phyloP scores from a whole-genome alignment of 2,329 filamentous ascomycete genomes.

The Fonsecaea erecta region DNA sequence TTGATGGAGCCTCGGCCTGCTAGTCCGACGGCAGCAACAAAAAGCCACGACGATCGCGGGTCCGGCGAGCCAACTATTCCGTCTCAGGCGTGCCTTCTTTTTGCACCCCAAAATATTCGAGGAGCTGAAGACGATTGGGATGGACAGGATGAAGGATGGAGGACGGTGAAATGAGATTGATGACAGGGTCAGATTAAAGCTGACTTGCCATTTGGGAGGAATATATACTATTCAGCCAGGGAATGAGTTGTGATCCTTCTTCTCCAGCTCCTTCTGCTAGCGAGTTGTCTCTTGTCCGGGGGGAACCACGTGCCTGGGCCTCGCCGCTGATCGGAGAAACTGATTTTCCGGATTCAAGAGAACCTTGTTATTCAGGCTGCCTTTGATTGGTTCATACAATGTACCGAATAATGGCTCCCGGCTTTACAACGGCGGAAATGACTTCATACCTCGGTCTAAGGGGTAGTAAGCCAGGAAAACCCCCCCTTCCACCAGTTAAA shows the following conservation, averaged over 20 bases:
- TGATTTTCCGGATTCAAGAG: background rate
- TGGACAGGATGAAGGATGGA: background rate
- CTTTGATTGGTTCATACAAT: background rate
- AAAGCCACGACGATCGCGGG: slow-evolving; percentile 4
- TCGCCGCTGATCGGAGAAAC: background rate
- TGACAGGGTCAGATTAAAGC: background rate
- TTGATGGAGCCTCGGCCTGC: slow-evolving; percentile 13
- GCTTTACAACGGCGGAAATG: slow-evolving; percentile 1
- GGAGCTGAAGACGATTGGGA: background rate
- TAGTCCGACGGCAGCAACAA: slow-evolving; percentile 1
- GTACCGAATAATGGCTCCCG: background rate
- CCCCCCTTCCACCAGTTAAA: background rate
- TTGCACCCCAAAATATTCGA: background rate
- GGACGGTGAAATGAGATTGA: background rate
- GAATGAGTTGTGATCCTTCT: background rate
- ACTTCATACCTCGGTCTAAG: slow-evolving; percentile 4
- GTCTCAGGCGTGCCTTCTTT: slow-evolving; percentile 8
- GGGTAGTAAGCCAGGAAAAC: background rate
- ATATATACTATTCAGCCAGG: background rate
- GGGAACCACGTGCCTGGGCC: background rate
- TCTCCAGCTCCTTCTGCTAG: background rate
- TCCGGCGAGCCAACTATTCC: background rate
- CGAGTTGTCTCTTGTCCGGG: background rate
- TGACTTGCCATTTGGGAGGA: background rate
- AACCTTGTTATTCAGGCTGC: background rate